Conservation (phyloP, 371 early-diverging fungal genomes). For the Rhizopus microsporus region DNA sequence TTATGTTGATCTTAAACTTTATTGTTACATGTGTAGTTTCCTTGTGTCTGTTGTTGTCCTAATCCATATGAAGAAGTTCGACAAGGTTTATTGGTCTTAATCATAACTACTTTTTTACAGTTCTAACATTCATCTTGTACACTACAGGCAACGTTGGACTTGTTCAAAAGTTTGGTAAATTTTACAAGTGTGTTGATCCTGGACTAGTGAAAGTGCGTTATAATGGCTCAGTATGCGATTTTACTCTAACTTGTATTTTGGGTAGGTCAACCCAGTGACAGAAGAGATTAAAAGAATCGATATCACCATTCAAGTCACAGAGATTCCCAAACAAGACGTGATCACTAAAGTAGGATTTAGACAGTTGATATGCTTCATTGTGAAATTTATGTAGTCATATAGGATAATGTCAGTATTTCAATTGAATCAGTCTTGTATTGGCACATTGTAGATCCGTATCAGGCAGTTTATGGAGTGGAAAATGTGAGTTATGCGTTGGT, state of each 20-base stretch:
- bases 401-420: conserved; percentile 79
- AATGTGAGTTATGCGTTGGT: conserved; percentile 75
- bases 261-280: conserved; percentile 71
- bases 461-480: conserved; percentile 74
- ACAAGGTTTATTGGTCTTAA: conserved; percentile 42
- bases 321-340: conserved; percentile 74
- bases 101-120: neutral
- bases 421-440: conserved; percentile 89
- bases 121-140: too few species aligned
- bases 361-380: too few species aligned
- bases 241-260: neutral
- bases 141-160: conserved; percentile 69
- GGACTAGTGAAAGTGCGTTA: conserved; percentile 65
- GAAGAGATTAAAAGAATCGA: conserved; percentile 67
- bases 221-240: neutral
- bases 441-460: conserved; percentile 81
- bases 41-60: conserved; percentile 63
- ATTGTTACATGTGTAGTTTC: conserved; percentile 24
- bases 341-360: conserved; percentile 67
- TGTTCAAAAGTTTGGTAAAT: conserved; percentile 79
- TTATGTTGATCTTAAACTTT: neutral
- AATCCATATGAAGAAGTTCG: conserved; percentile 75
- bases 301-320: conserved; percentile 76
- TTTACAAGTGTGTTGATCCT: conserved; percentile 86
- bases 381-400: neutral